A percentile compares a stretch with the other conserved stretches of the same genome.
Conservation (phyloP, 2,329 filamentous ascomycete species). For the Nectriaceae sp. region DNA sequence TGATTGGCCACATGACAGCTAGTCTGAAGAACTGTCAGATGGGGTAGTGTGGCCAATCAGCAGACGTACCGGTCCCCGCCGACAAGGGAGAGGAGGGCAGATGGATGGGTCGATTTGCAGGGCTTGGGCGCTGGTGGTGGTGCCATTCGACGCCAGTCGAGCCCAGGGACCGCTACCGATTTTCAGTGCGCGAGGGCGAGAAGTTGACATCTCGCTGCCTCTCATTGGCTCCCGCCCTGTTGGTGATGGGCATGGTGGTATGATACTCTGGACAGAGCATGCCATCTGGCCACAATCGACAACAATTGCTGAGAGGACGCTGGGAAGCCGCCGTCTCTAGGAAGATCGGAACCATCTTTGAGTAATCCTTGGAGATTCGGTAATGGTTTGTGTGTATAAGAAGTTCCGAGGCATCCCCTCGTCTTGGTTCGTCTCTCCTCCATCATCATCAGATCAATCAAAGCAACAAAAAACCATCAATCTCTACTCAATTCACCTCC, state of each 20-base stretch:
- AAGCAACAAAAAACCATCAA: conserved; percentile 13
- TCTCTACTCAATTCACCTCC: conserved; percentile 6
- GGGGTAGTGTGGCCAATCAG: conserved; percentile 21
- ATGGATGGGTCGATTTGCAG: conserved; percentile 28
- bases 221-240: conserved; percentile 18
- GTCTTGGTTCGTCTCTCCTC: conserved; percentile 16
- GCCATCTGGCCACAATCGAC: conserved; percentile 32
- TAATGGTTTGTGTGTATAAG: conserved; percentile 24
- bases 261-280: conserved; percentile 25
- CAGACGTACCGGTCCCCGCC: conserved; percentile 25
- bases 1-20: conserved; percentile 10
- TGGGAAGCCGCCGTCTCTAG: conserved; percentile 28
- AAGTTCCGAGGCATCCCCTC: conserved; percentile 18
- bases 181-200: neutral
- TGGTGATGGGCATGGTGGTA: conserved; percentile 18
- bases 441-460: conserved; percentile 21
- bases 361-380: conserved; percentile 5
- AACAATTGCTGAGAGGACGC: conserved; percentile 18
- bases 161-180: too few species aligned
- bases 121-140: conserved; percentile 20
- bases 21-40: neutral
- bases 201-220: conserved; percentile 19
- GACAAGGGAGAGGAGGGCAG: conserved; percentile 14
- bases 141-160: conserved; percentile 24
- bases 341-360: conserved; percentile 14